A percentile compares a stretch with the other conserved stretches of the same genome.
Conservation (phyloP, 202 grass and related monocot species). For the Saccharum hybrid region DNA sequence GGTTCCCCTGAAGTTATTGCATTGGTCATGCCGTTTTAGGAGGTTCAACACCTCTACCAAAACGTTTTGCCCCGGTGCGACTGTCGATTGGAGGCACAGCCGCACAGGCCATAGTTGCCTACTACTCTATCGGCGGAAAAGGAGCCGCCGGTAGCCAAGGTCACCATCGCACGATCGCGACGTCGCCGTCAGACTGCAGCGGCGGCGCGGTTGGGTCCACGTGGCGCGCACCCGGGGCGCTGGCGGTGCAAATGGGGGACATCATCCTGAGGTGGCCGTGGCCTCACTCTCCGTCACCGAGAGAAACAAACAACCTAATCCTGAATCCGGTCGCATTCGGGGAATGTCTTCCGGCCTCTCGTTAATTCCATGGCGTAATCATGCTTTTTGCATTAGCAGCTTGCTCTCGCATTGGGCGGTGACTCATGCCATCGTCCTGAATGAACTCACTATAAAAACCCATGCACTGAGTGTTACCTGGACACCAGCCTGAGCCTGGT, state of each 20-base stretch:
- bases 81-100: constrained; percentile 16
- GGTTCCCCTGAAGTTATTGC: not conserved
- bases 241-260: constrained; percentile 48
- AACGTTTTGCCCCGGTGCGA: not conserved
- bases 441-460: constrained; percentile 33
- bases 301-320: not conserved
- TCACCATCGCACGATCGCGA: constrained; percentile 31
- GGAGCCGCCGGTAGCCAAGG: constrained; percentile 17
- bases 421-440: not conserved
- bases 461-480: constrained; percentile 10
- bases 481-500: constrained; percentile 18
- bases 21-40: not conserved
- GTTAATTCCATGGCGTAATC: constrained; percentile 56
- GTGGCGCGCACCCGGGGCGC: constrained; percentile 50
- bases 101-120: not conserved
- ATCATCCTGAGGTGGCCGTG: constrained; percentile 34
- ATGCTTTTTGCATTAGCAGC: constrained; percentile 39
- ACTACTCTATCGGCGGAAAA: not conserved
- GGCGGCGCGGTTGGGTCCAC: constrained; percentile 52
- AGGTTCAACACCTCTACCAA: not conserved
- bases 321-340: constrained; percentile 13
- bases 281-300: constrained; percentile 29
- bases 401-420: not conserved
- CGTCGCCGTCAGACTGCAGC: constrained; percentile 14
- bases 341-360: constrained; percentile 16